A percentile compares a stretch with the other conserved stretches of the same genome.
Evolutionary conservation across 2,329 filamentous ascomycete species (phyloP).

Genomic region (Alternaria atra): DNA sequence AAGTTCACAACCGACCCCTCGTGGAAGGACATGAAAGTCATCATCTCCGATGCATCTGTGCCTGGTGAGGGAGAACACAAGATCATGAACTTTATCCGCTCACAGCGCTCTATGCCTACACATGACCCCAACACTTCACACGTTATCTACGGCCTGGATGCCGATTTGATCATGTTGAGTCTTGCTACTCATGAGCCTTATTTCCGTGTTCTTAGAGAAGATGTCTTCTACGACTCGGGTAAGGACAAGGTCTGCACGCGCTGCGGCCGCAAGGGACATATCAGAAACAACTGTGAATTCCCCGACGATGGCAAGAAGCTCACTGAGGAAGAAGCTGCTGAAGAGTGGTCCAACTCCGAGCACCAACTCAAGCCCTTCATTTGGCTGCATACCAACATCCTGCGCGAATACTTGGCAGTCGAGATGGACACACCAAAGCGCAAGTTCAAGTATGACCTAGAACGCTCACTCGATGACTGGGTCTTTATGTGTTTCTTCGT

Average conservation of each 20-base stretch:
- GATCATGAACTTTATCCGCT: conserved; percentile 98
- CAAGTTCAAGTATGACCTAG: conserved; percentile 89
- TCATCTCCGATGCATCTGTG: conserved; percentile 97
- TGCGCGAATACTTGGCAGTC: conserved; percentile 91
- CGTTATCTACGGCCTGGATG: conserved; percentile 97
- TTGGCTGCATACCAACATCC: conserved; percentile 91
- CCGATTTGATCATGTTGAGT: conserved; percentile 98
- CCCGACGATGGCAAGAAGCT: conserved; percentile 67
- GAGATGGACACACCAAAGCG: conserved; percentile 86
- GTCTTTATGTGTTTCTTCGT: conserved; percentile 99
- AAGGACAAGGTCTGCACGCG: conserved; percentile 86
- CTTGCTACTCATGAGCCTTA: conserved; percentile 97
- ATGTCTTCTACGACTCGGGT: conserved; percentile 91
- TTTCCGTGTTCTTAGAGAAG: conserved; percentile 94
- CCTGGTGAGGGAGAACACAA: conserved; percentile 99
- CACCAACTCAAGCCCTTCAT: conserved; percentile 87
- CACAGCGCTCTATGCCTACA: conserved; percentile 86
- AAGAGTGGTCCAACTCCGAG: conserved; percentile 45
- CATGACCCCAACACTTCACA: conserved; percentile 97
- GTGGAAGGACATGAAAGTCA: conserved; percentile 91
- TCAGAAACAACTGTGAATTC: conserved; percentile 77
- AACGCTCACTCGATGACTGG: conserved; percentile 96
- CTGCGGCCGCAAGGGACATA: conserved; percentile 92
- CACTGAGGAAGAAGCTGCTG: conserved; percentile 79
- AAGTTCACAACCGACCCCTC: conserved; percentile 96